Evolutionary conservation across 805 yeast species (phyloP).

Genomic region (Monosporozyma aquatica): DNA sequence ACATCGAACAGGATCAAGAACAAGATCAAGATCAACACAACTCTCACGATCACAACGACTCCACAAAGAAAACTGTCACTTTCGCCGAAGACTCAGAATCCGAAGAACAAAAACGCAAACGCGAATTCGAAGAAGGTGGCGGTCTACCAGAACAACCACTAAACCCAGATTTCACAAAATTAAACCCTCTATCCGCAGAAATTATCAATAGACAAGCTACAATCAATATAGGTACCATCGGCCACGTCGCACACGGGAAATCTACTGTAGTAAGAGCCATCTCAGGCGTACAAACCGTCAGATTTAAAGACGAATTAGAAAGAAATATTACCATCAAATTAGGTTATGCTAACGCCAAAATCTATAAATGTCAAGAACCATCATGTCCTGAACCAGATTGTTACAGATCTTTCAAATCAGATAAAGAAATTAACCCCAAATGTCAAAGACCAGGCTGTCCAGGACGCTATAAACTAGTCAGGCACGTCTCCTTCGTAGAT

Average conservation of each 20-base stretch:
- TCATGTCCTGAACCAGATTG: constrained; percentile 89
- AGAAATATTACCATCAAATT: constrained; percentile 97
- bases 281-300: constrained; percentile 97
- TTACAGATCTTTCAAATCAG: constrained; percentile 89
- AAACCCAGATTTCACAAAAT: constrained; percentile 67
- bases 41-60: no score
- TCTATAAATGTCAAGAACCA: constrained; percentile 82
- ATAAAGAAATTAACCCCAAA: constrained; percentile 88
- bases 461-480: constrained; percentile 82
- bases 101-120: constrained; percentile 67
- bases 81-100: constrained; percentile 65
- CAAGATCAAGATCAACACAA: constrained; percentile 7
- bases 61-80: constrained; percentile 71
- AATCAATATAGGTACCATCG: constrained; percentile 94
- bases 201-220: constrained; percentile 99
- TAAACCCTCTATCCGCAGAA: constrained; percentile 88
- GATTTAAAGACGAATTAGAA: constrained; percentile 98
- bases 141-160: constrained; percentile 96
- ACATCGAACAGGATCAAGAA: constrained; percentile 19
- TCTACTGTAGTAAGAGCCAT: constrained; percentile 91
- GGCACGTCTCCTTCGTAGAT: constrained; percentile 98
- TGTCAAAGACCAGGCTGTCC: constrained; percentile 80
- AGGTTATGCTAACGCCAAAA: constrained; percentile 98
- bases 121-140: constrained; percentile 95
- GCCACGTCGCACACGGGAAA: constrained; percentile 94